A percentile compares a stretch with the other conserved stretches of the same genome.
Conservation (phyloP, 139 green algal species). For the Zygnema cylindricum region DNA sequence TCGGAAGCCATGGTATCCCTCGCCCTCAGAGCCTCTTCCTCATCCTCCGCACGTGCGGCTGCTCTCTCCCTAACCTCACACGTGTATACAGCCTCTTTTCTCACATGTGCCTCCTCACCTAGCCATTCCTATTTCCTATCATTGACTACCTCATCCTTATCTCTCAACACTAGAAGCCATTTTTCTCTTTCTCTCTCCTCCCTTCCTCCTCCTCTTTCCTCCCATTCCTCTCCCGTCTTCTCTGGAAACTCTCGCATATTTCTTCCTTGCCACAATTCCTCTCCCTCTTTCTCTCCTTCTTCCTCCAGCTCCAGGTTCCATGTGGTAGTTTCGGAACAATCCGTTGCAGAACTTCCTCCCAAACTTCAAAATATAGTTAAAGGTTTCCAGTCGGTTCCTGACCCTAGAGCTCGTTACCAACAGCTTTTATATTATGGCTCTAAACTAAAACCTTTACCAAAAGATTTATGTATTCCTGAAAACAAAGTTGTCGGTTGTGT, state of each 20-base stretch:
- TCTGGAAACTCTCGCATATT: background rate
- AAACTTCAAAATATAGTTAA: slow-evolving; percentile 60
- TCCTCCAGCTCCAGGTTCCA: too few relatives aligned
- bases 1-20: background rate
- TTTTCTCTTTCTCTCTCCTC: background rate
- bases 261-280: background rate
- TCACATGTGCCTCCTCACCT: too few relatives aligned
- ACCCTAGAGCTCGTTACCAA: slow-evolving; percentile 84
- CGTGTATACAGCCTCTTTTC: background rate
- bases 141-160: background rate
- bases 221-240: background rate
- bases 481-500: slow-evolving; percentile 96
- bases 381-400: slow-evolving; percentile 64
- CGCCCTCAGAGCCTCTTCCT: background rate
- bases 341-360: slow-evolving; percentile 38
- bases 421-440: slow-evolving; percentile 95
- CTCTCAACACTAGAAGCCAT: background rate
- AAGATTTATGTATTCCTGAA: slow-evolving; percentile 54
- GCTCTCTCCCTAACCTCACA: background rate
- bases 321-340: slow-evolving; percentile 30
- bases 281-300: too few relatives aligned
- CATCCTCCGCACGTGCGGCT: too few relatives aligned
- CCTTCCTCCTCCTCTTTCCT: background rate
- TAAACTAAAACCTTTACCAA: slow-evolving; percentile 77
- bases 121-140: too few relatives aligned